phyloP scores from a whole-genome alignment of 1,284 basidiomycete species.

The Ganoderma lucidum region DNA sequence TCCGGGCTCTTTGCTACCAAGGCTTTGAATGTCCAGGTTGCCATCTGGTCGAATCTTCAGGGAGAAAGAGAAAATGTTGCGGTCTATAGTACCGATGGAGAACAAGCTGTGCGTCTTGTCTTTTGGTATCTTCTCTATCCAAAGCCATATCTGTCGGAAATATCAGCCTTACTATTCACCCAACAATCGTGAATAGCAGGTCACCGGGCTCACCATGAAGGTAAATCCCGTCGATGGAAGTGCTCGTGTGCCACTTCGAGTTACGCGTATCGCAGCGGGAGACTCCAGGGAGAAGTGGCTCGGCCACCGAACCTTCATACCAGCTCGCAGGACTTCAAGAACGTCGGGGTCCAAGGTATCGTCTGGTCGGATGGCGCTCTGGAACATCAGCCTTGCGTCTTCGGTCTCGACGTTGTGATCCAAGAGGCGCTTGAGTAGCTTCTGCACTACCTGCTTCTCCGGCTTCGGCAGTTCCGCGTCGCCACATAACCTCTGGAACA shows the following conservation, averaged over 20 bases:
- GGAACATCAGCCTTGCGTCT: slow-evolving; percentile 68
- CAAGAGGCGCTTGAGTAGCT: slow-evolving; percentile 66
- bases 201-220: slow-evolving; percentile 59
- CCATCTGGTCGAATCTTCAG: slow-evolving; percentile 63
- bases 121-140: slow-evolving; percentile 65
- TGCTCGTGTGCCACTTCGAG: slow-evolving; percentile 52
- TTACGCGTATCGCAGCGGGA: slow-evolving; percentile 55
- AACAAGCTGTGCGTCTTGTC: slow-evolving; percentile 54
- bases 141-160: slow-evolving; percentile 68
- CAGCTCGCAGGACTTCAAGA: slow-evolving; percentile 70
- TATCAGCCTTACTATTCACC: slow-evolving; percentile 29
- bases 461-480: slow-evolving; percentile 44
- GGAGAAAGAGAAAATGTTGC: slow-evolving; percentile 52
- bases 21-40: slow-evolving; percentile 57
- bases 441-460: slow-evolving; percentile 64
- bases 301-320: slow-evolving; percentile 76
- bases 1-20: slow-evolving; percentile 47
- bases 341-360: slow-evolving; percentile 63
- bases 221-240: slow-evolving; percentile 70
- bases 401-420: slow-evolving; percentile 74
- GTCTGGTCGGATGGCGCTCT: slow-evolving; percentile 54
- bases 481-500: slow-evolving; percentile 52
- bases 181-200: neutral
- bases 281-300: slow-evolving; percentile 75
- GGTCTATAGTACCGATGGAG: slow-evolving; percentile 48